A percentile compares a stretch with the other conserved stretches of the same genome.
Evolutionary conservation across 75 land plant genomes (phyloP).

Genomic region (Cryptomeria japonica): DNA sequence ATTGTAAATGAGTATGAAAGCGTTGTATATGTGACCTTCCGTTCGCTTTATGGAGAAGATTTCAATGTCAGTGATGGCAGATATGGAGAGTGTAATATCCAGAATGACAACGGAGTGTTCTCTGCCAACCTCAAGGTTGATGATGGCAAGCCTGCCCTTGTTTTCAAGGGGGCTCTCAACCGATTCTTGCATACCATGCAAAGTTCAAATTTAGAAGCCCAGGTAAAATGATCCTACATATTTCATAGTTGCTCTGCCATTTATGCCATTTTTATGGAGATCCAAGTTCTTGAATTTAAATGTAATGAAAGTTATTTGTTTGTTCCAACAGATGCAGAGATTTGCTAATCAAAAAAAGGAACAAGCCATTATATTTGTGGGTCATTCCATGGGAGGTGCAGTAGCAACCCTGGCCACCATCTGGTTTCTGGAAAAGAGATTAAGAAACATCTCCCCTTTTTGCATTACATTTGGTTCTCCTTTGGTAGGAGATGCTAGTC

Average conservation of each 20-base stretch:
- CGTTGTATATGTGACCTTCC: background rate
- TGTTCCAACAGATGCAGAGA: background rate
- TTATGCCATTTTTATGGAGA: background rate
- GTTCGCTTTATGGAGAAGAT: background rate
- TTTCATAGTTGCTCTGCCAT: background rate
- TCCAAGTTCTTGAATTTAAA: background rate
- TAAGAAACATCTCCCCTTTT: background rate
- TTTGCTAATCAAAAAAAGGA: background rate
- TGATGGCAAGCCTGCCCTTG: background rate
- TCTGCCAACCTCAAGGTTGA: background rate
- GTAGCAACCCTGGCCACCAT: conserved; percentile 5
- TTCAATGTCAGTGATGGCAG: background rate
- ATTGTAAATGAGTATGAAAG: background rate
- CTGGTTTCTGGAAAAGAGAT: conserved; percentile 1
- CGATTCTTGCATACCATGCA: background rate
- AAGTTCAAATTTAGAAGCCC: background rate
- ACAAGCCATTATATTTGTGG: conserved; percentile 2
- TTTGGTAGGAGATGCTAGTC: too few relatives aligned
- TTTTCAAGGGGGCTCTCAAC: background rate
- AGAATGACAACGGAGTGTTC: background rate
- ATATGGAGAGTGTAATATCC: background rate
- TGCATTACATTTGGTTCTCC: too few relatives aligned
- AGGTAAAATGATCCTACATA: background rate
- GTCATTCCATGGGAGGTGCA: conserved; percentile 4
- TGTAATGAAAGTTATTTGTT: background rate